Evolutionary conservation across 169 alveolate species (phyloP).

Genomic region (Eimeria falciformis): DNA sequence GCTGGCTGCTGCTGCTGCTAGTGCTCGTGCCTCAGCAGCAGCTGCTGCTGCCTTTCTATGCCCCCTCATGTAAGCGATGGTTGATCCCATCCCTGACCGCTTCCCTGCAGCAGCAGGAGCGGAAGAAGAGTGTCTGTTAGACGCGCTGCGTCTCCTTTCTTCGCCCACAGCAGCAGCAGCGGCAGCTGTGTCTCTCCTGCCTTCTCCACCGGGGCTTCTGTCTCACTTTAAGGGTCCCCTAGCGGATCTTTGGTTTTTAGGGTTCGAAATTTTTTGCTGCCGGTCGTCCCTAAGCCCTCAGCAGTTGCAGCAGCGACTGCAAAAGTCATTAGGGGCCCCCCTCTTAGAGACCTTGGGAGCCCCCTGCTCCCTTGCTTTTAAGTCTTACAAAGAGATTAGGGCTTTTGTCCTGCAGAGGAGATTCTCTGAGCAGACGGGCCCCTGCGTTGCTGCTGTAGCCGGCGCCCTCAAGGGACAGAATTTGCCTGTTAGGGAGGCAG

Average conservation of each 20-base stretch:
- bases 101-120: not conserved
- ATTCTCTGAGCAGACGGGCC: not conserved
- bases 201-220: constrained; percentile 5
- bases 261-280: constrained; percentile 24
- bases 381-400: not conserved
- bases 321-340: not conserved
- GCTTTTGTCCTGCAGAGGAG: not conserved
- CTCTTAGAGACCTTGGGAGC: not conserved
- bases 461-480: not conserved
- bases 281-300: not conserved
- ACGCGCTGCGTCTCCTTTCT: constrained; percentile 28
- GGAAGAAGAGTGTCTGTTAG: not conserved
- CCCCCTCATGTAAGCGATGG: not conserved
- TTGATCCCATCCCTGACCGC: not conserved
- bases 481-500: not conserved
- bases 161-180: constrained; percentile 16
- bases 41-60: not conserved
- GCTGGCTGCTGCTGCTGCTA: not conserved
- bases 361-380: not conserved
- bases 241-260: not conserved
- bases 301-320: constrained; percentile 31
- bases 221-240: constrained; percentile 7
- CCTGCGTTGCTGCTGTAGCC: constrained; percentile 21
- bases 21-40: not conserved
- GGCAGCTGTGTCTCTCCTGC: constrained; percentile 19